phyloP scores from a whole-genome alignment of 306 rosid species.

The Oxytropis ochrocephala region DNA sequence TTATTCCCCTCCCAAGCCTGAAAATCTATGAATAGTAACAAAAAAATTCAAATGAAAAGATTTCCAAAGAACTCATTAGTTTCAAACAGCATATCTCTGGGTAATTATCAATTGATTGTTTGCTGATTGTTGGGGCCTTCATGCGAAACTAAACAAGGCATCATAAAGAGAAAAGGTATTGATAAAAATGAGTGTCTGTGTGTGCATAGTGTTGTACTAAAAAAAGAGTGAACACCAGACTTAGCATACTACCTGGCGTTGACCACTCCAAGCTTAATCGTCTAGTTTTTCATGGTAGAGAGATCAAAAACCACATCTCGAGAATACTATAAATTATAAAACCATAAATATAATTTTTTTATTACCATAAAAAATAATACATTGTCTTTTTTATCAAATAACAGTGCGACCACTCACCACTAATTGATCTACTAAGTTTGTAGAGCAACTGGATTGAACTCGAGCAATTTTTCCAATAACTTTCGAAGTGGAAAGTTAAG shows the following conservation, averaged over 20 bases:
- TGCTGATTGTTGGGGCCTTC: not conserved
- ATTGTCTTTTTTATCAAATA: not conserved
- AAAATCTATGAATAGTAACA: not conserved
- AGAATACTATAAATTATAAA: conserved; percentile 62
- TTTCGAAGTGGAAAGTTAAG: not conserved
- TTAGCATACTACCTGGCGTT: conserved; percentile 58
- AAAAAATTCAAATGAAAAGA: not conserved
- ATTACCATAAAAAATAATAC: not conserved
- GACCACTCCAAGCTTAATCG: conserved; percentile 94
- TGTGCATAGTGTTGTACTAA: not conserved
- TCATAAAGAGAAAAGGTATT: not conserved
- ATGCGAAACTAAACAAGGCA: not conserved
- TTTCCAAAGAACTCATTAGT: not conserved
- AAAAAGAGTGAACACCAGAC: no score
- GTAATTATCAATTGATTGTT: not conserved
- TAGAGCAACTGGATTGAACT: conserved; percentile 27
- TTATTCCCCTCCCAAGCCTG: not conserved
- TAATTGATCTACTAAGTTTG: conserved; percentile 36
- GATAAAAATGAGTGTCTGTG: not conserved
- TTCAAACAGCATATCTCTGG: not conserved
- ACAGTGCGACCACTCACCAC: conserved; percentile 43
- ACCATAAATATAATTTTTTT: not conserved
- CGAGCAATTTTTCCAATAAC: no score
- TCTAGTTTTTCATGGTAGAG: conserved; percentile 69
- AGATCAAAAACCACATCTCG: conserved; percentile 86